Percentiles rank a stretch among this genome's conserved stretches.
These are phyloP conservation scores for Phylloporus sp. DNA, from an alignment of 768 basidiomycete genomes.

Conservation along the genomic window DNA sequence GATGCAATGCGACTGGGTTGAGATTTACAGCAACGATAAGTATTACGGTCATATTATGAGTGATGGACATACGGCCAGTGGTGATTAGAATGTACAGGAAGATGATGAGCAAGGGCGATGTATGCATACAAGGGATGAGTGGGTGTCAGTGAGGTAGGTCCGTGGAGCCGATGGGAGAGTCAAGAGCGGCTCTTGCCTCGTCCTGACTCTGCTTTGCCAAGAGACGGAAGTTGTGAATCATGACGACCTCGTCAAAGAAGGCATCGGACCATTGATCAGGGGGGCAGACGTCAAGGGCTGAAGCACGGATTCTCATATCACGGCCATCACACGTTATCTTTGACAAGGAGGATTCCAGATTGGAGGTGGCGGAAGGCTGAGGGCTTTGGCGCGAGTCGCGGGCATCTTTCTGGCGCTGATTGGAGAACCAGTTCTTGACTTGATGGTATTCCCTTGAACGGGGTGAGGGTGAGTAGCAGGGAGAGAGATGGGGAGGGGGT, in stretches of 20 bases:
- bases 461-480: constrained; percentile 1
- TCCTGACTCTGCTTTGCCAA: constrained; percentile 36
- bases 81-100: constrained; percentile 35
- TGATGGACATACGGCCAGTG: constrained; percentile 29
- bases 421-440: constrained; percentile 66
- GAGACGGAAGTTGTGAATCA: constrained; percentile 49
- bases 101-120: constrained; percentile 22
- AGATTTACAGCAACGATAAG: constrained; percentile 27
- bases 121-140: constrained; percentile 28
- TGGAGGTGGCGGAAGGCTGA: constrained; percentile 29
- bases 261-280: constrained; percentile 53
- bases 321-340: constrained; percentile 35
- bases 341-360: constrained; percentile 32
- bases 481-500: constrained; percentile 11
- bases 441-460: constrained; percentile 48
- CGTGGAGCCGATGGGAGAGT: constrained; percentile 20
- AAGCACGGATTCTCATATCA: constrained; percentile 44
- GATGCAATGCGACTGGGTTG: constrained; percentile 19
- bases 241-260: constrained; percentile 57
- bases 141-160: constrained; percentile 25
- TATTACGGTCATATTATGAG: constrained; percentile 30
- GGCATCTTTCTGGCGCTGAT: constrained; percentile 50
- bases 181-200: constrained; percentile 28
- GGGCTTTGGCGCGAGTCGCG: constrained; percentile 34
- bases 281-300: constrained; percentile 40